A percentile compares a stretch with the other conserved stretches of the same genome.
Conservation (phyloP, 2,329 filamentous ascomycete species). For the Aspergillus persii region DNA sequence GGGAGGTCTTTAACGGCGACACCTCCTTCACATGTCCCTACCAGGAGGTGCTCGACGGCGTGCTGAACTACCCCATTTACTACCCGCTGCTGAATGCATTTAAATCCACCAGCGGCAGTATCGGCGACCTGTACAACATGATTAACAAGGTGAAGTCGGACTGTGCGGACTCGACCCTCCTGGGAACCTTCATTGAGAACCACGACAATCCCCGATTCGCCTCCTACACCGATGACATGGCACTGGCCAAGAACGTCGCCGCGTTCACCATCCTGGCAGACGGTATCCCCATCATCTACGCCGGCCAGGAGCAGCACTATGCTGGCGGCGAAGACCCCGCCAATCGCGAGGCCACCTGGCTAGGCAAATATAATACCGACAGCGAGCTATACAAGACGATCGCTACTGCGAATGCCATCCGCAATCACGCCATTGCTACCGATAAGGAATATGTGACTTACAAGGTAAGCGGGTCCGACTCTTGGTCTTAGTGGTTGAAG, state of each 20-base stretch:
- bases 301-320: conserved; percentile 67
- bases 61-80: conserved; percentile 50
- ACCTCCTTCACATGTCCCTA: conserved; percentile 43
- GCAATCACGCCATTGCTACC: conserved; percentile 42
- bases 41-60: conserved; percentile 46
- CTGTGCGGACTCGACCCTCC: conserved; percentile 46
- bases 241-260: conserved; percentile 60
- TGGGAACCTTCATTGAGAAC: conserved; percentile 60
- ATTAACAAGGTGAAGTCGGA: conserved; percentile 31
- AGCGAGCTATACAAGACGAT: conserved; percentile 53
- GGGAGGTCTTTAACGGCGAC: conserved; percentile 47
- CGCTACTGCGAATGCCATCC: conserved; percentile 50
- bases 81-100: conserved; percentile 39
- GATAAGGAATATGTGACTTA: conserved; percentile 43
- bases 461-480: conserved; percentile 19
- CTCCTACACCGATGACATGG: conserved; percentile 32
- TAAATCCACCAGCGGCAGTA: conserved; percentile 32
- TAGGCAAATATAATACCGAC: conserved; percentile 49
- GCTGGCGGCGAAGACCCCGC: conserved; percentile 50
- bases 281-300: conserved; percentile 65
- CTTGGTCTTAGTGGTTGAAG: background rate
- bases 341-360: conserved; percentile 60
- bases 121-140: conserved; percentile 34
- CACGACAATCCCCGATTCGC: conserved; percentile 61
- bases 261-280: conserved; percentile 59